Evolutionary conservation across 2,329 filamentous ascomycete genomes (phyloP), one percentile per base, ranked within the genome.

Genomic region (Monascus ruber): DNA sequence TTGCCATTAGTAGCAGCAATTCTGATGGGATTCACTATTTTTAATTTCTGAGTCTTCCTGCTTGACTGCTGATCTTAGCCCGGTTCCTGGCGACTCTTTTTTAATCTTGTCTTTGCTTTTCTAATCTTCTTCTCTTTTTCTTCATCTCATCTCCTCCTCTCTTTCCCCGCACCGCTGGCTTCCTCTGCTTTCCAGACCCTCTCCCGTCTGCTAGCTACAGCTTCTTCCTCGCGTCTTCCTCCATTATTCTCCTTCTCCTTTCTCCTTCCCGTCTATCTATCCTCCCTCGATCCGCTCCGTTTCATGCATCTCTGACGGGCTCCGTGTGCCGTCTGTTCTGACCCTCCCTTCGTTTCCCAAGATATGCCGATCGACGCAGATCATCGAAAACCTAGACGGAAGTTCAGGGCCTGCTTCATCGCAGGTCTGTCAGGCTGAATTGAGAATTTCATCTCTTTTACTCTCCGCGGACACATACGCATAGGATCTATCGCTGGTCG

Each of bases 321-420:
- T 38, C 26, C 34, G 25, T 25, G 17, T 35, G 32, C n/a, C 17
- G 17, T 25, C 33, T 7, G 17, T 24, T 33, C 6, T 33, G 11
- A 34, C 26, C 24, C 11, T 36, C 33, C 9, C 17, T 35, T 24
- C 26, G 35, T 33, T 27, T 37, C 37, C 35, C 51, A 52, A 55
- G 52, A 52, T 45, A 58, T 56, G 53, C 46, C 47, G 49, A 53
- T 44, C 43, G 40, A 48, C 38, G 31, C 38, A 41, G 34, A 29
- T 25, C 43, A 36, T 25, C 44, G 39, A 47, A 43, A 40, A 39
- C 45, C 38, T 48, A 47, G 50, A 48, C 45, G 50, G 53, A 49
- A 44, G 46, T 46, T 35, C 26, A 48, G 42, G 42, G 41, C 47
- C 45, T 51, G 48, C 51, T 47, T 37, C 42, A 17, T 17, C 17